Evolutionary conservation across 148 eudicot species (phyloP).

Genomic region (Pharnaceum exiguum): DNA sequence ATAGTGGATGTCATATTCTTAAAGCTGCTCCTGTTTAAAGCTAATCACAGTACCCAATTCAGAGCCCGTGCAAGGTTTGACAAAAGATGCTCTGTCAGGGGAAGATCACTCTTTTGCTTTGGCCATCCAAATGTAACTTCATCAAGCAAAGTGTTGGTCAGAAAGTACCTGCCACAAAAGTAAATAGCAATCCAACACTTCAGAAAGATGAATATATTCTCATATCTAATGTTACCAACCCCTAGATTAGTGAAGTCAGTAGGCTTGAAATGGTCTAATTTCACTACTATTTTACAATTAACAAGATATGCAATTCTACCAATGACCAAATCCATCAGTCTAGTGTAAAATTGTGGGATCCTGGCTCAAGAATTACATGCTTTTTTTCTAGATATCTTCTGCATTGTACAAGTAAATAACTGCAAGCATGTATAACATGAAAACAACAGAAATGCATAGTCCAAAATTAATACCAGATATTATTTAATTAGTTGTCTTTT

Average conservation of each 20-base stretch:
- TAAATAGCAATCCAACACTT: not conserved
- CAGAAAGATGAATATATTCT: not conserved
- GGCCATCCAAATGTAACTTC: conserved; percentile 97
- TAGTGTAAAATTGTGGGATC: too few species aligned
- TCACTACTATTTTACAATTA: too few species aligned
- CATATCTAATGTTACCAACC: too few species aligned
- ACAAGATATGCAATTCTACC: too few species aligned
- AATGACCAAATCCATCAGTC: too few species aligned
- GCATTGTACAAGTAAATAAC: too few species aligned
- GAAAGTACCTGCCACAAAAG: conserved; percentile 51
- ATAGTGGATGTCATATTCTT: not conserved
- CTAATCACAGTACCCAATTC: conserved; percentile 49
- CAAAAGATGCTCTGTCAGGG: conserved; percentile 64
- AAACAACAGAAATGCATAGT: not conserved
- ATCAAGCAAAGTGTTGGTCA: conserved; percentile 78
- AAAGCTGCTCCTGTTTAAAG: not conserved
- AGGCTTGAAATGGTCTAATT: too few species aligned
- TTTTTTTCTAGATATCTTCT: too few species aligned
- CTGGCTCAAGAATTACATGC: too few species aligned
- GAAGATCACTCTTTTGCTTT: conserved; percentile 58
- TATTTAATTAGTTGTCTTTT: too few species aligned
- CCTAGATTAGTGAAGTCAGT: not conserved
- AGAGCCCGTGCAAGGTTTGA: conserved; percentile 72
- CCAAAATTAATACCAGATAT: not conserved
- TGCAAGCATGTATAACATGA: not conserved